Conservation (phyloP, 2,329 filamentous ascomycete genomes). For the Seiridium unicorne region DNA sequence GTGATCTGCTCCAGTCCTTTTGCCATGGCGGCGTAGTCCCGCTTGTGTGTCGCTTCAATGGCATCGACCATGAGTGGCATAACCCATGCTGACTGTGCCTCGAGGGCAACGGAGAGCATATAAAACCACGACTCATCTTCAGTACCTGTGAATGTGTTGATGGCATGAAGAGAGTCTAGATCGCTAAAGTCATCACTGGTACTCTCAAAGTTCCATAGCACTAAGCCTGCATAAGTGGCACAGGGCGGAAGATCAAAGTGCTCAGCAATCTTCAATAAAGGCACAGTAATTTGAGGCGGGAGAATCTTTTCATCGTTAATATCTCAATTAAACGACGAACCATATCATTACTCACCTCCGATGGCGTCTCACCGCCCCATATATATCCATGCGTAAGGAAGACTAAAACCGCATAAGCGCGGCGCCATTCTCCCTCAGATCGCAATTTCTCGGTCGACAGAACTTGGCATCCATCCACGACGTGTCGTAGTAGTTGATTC, state of each 20-base stretch:
- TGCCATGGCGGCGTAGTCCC: conserved; percentile 60
- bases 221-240: conserved; percentile 84
- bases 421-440: conserved; percentile 71
- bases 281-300: conserved; percentile 74
- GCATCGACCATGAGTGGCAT: conserved; percentile 78
- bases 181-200: conserved; percentile 52
- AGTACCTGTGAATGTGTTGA: conserved; percentile 85
- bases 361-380: conserved; percentile 77
- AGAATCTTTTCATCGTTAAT: conserved; percentile 44
- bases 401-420: conserved; percentile 75
- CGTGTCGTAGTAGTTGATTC: conserved; percentile 59
- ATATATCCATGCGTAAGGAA: conserved; percentile 85
- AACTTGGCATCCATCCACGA: conserved; percentile 65
- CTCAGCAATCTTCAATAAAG: conserved; percentile 69
- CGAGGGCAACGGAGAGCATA: conserved; percentile 84
- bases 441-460: conserved; percentile 64
- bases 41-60: conserved; percentile 63
- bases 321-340: too few species aligned
- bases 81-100: conserved; percentile 72
- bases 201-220: conserved; percentile 86
- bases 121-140: conserved; percentile 95
- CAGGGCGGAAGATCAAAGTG: conserved; percentile 81
- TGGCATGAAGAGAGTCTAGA: conserved; percentile 66
- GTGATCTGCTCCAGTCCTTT: conserved; percentile 64
- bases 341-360: conserved; percentile 52